Base-by-base conservation (phyloP, 176 grass and related monocot genomes). In the Carex parvula region DNA sequence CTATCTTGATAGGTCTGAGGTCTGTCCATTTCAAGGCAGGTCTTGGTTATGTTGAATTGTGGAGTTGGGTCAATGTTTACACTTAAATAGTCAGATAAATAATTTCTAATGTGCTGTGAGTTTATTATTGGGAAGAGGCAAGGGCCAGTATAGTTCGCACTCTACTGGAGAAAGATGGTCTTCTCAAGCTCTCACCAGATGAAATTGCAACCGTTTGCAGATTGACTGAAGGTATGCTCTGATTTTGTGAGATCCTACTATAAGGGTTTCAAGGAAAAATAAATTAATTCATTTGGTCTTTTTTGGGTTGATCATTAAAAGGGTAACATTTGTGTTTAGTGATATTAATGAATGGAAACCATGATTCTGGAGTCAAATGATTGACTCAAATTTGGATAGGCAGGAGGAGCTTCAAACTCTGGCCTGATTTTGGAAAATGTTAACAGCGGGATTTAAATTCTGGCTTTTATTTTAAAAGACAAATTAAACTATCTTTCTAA, bases 141-240 rank as follows among this genome's bases (percentile, higher is more conserved):
- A 92, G 95, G 64, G 79, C 91, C 78, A 89, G 87, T 89, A 98
- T 98, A 68, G 69, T 94, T 71, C 90, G 85, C 72, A 94, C 88
- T 83, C 63, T 98, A 44, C 84, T 98, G 90, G 89, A 93, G 88
- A 98, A 98, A 79, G 95, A 98, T 89, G 95, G 91, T 18, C 89
- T 98, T 82, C 92, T 98, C 67, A 93, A 80, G 87, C 95, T 98
- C 77, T 90, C 95, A 32, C 79, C 87, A 65, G 91, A 94, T 86
- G 92, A 98, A 75, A 93, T 69, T 70, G 77, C 21, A 88, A 79
- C n/a, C 22, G 91, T 94, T 79, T 98, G 95, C 83, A 93, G 84
- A 72, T 87, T 93, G 91, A 98, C 95, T 69, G 95, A 98, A 90
- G 95, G 95, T 94, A 80, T 46, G 56, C 8, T 21, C 50, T 62